These are phyloP conservation scores for Xylaria acuta DNA, from an alignment of 495 filamentous ascomycete species.

Conservation along the genomic window DNA sequence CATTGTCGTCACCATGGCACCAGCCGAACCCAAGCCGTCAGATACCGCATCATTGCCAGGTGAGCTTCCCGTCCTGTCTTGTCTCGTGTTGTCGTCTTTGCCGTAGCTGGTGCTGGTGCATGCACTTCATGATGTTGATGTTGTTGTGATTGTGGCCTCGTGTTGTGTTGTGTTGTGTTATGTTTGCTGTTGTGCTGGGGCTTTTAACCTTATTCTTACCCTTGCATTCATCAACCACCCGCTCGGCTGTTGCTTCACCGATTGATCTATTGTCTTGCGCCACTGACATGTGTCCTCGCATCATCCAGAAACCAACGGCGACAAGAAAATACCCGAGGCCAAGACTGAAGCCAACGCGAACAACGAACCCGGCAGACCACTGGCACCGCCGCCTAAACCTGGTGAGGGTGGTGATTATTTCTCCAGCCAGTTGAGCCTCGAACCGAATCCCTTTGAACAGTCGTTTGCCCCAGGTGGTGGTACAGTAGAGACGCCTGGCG, in stretches of 20 bases:
- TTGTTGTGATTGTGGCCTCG: conserved; percentile 17
- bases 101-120: background rate
- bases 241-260: background rate
- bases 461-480: conserved; percentile 75
- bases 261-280: conserved; percentile 32
- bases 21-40: conserved; percentile 41
- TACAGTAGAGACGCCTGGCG: conserved; percentile 81
- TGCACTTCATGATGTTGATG: conserved; percentile 11
- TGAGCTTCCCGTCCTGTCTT: conserved; percentile 28
- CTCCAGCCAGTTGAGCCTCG: conserved; percentile 68
- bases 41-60: conserved; percentile 44
- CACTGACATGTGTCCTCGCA: conserved; percentile 33
- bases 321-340: conserved; percentile 46
- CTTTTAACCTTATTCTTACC: background rate
- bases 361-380: conserved; percentile 53
- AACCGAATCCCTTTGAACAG: conserved; percentile 96
- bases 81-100: conserved; percentile 15
- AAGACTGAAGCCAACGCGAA: conserved; percentile 47
- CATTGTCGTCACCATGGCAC: conserved; percentile 45
- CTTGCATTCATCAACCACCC: background rate
- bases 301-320: conserved; percentile 38
- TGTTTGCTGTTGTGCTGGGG: background rate
- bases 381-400: conserved; percentile 83
- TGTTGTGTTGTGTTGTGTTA: conserved; percentile 17
- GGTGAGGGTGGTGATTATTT: conserved; percentile 68